phyloP scores from a whole-genome alignment of 1,284 basidiomycete species.

The Naganishia sp. region DNA sequence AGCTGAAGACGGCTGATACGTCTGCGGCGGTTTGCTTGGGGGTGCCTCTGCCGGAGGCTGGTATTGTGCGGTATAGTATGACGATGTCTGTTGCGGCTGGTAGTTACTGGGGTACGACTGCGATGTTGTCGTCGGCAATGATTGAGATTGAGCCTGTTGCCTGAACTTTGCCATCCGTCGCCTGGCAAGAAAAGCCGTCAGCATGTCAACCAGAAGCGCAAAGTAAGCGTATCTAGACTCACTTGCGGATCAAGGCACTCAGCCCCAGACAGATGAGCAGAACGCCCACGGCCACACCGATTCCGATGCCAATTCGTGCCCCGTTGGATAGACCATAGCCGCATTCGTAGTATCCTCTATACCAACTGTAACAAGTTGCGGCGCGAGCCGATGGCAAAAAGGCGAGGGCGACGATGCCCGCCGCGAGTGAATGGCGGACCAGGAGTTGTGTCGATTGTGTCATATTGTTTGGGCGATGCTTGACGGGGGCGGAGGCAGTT shows the following conservation, averaged over 20 bases:
- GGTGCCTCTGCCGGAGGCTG: conserved; percentile 35
- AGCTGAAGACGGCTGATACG: conserved; percentile 48
- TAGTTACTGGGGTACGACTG: conserved; percentile 42
- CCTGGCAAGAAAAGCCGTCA: conserved; percentile 7
- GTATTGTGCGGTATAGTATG: conserved; percentile 32
- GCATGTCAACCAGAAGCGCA: background rate
- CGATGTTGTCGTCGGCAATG: conserved; percentile 29
- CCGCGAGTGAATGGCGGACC: conserved; percentile 5
- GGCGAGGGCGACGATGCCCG: conserved; percentile 21
- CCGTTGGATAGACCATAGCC: conserved; percentile 41
- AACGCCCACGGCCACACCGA: conserved; percentile 46
- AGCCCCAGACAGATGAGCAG: conserved; percentile 40
- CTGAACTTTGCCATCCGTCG: conserved; percentile 32
- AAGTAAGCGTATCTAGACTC: conserved; percentile 33
- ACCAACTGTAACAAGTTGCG: conserved; percentile 18
- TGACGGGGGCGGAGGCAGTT: background rate
- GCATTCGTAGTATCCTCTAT: conserved; percentile 39
- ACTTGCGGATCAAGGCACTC: conserved; percentile 46
- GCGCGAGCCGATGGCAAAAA: conserved; percentile 17
- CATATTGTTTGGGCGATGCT: background rate
- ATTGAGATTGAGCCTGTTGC: conserved; percentile 18
- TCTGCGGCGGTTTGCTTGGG: conserved; percentile 38
- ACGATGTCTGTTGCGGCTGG: conserved; percentile 36
- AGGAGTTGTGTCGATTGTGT: conserved; percentile 1
- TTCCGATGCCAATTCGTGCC: conserved; percentile 49